Conservation (phyloP, 257 asterid genomes). For the Lycium barbarum region DNA sequence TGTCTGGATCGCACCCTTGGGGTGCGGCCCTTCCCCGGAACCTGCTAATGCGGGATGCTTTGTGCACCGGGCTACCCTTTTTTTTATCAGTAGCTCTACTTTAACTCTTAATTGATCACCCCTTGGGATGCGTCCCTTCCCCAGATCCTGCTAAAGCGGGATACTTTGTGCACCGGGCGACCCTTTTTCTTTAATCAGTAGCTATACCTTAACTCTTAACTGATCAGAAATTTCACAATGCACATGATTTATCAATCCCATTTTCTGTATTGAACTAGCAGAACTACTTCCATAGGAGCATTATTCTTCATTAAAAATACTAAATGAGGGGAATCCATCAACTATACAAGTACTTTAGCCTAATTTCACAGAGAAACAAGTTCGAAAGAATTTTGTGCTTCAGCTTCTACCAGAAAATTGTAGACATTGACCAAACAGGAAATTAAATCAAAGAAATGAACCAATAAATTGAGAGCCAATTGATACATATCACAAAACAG, state of each 20-base stretch:
- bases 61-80: no score
- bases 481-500: slow-evolving; percentile 9
- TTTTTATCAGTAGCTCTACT: background rate
- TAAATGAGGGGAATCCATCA: background rate
- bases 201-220: background rate
- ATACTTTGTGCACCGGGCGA: no score
- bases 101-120: background rate
- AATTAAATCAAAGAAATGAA: background rate
- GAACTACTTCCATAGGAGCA: background rate
- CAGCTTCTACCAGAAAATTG: background rate
- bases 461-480: background rate
- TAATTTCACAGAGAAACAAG: slow-evolving; percentile 4
- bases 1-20: no score
- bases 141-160: no score
- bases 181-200: background rate
- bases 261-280: slow-evolving; percentile 4
- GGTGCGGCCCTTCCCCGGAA: background rate
- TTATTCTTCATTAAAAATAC: no score
- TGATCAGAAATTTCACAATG: background rate
- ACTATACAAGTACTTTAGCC: background rate
- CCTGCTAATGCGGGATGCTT: no score
- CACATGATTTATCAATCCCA: background rate
- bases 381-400: background rate
- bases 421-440: slow-evolving; percentile 4
- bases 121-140: background rate